Percentiles rank a stretch among this genome's conserved stretches.
Conservation (phyloP, 305 asterid species). For the Solanum hybrid region DNA sequence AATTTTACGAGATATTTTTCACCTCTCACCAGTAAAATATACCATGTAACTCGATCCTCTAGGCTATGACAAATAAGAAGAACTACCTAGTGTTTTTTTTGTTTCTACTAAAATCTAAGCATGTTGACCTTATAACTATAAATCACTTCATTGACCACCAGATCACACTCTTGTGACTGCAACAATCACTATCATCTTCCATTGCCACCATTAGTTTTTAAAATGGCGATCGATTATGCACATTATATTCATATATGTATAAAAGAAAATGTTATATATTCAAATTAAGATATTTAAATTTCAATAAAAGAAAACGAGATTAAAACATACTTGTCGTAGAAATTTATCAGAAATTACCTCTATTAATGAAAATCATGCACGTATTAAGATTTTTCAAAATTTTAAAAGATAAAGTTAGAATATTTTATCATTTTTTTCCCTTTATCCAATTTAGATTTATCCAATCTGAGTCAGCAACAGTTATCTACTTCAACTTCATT, state of each 20-base stretch:
- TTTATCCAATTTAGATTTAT: slow-evolving; percentile 9
- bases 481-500: not conserved
- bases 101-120: not conserved
- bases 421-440: not conserved
- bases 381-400: not conserved
- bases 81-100: too few relatives aligned
- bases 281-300: not conserved
- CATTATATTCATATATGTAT: not conserved
- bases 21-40: too few relatives aligned
- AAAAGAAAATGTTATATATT: not conserved
- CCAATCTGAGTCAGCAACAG: slow-evolving; percentile 16
- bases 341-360: not conserved
- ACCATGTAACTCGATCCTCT: rapidly evolving
- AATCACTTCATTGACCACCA: too few relatives aligned
- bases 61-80: not conserved
- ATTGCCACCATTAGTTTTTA: too few relatives aligned
- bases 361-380: not conserved
- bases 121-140: too few relatives aligned
- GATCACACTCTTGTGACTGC: rapidly evolving
- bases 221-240: not conserved
- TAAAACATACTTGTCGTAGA: not conserved
- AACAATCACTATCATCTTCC: not conserved
- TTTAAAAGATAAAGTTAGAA: not conserved
- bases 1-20: not conserved
- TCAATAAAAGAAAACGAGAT: not conserved